These are phyloP conservation scores for Desmodesmus armatus DNA, from an alignment of 139 green algal genomes.

Conservation along the genomic window DNA sequence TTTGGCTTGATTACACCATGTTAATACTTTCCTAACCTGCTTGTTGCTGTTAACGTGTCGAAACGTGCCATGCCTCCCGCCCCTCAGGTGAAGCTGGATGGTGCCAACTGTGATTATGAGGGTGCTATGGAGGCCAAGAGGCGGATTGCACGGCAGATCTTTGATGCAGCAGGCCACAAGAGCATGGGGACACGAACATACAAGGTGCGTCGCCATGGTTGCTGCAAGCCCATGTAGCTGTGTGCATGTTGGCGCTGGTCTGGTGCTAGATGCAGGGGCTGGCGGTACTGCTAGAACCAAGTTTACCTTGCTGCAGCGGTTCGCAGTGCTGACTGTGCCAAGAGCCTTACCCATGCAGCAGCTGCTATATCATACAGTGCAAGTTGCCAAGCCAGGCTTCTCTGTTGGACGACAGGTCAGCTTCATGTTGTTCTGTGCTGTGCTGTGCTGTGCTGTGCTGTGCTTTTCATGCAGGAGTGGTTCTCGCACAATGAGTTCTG, in stretches of 20 bases:
- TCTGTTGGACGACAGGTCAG: too few species aligned
- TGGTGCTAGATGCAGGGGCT: too few species aligned
- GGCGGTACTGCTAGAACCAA: too few species aligned
- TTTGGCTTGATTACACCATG: neutral
- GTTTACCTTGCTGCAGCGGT: too few species aligned
- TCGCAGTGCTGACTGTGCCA: too few species aligned
- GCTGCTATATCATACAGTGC: too few species aligned
- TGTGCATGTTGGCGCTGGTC: too few species aligned
- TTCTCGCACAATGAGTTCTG: slow-evolving; percentile 81
- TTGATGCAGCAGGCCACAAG: slow-evolving; percentile 55
- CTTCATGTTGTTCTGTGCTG: too few species aligned
- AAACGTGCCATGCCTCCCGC: too few species aligned
- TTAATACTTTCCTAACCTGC: neutral
- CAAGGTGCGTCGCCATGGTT: slow-evolving; percentile 37
- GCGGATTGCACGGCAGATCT: slow-evolving; percentile 66
- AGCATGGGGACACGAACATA: slow-evolving; percentile 56
- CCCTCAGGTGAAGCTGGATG: slow-evolving; percentile 50
- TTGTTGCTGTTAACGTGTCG: neutral
- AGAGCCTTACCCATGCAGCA: too few species aligned
- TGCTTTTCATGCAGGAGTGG: slow-evolving; percentile 54
- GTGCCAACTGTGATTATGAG: slow-evolving; percentile 87
- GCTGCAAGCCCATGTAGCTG: neutral
- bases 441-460: neutral
- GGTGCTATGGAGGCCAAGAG: slow-evolving; percentile 82
- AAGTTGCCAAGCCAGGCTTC: too few species aligned